phyloP scores from a whole-genome alignment of 2,329 filamentous ascomycete species.

The Colletotrichum sp. region DNA sequence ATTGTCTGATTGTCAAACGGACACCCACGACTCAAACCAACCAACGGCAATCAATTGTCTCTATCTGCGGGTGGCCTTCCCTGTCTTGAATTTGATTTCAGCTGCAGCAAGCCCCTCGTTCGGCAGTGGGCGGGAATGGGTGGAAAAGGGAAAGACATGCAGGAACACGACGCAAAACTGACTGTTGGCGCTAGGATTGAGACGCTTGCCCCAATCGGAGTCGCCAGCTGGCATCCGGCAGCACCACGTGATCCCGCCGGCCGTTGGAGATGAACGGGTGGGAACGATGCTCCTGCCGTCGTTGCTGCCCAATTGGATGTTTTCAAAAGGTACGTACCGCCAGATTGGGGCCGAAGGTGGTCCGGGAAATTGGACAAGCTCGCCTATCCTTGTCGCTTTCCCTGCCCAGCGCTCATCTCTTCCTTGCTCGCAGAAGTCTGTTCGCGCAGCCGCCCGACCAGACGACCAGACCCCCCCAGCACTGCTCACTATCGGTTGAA shows the following conservation, averaged over 20 bases:
- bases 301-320: not conserved
- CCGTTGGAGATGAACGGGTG: not conserved
- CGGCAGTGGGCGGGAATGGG: not conserved
- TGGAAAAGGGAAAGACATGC: not conserved
- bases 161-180: not conserved
- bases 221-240: not conserved
- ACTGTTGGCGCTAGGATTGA: not conserved
- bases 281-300: not conserved
- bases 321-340: not conserved
- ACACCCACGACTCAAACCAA: not conserved
- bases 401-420: not conserved
- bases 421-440: not conserved
- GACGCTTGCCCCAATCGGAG: not conserved
- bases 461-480: not conserved
- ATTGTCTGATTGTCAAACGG: not conserved
- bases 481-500: not conserved
- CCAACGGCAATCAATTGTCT: not conserved
- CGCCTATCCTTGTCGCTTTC: not conserved
- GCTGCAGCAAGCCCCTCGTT: not conserved
- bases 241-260: not conserved
- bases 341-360: not conserved
- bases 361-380: constrained; percentile 1
- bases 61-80: not conserved
- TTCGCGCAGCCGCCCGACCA: not conserved
- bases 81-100: not conserved